Conservation (phyloP, 1,284 basidiomycete species). For the Ceratobasidium sp. region DNA sequence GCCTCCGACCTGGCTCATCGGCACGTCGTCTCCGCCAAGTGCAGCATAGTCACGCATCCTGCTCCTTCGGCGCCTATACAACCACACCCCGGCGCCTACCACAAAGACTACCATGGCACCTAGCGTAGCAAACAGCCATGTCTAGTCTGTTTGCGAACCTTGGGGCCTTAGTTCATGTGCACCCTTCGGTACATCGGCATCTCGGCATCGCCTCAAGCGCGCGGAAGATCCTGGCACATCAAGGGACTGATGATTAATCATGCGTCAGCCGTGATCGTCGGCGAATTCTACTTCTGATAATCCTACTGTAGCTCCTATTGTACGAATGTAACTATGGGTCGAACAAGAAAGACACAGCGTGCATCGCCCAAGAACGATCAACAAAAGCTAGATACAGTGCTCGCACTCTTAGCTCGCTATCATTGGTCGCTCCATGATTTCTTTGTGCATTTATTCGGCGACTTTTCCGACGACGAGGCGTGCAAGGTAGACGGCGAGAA, state of each 20-base stretch:
- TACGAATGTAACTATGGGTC: neutral
- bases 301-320: constrained; percentile 3
- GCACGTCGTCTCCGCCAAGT: constrained; percentile 76
- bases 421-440: neutral
- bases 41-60: constrained; percentile 76
- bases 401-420: neutral
- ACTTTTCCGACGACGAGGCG: neutral
- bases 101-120: constrained; percentile 80
- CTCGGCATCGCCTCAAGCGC: too few species aligned
- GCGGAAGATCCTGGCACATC: too few species aligned
- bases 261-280: neutral
- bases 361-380: neutral
- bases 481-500: neutral
- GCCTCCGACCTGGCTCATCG: constrained; percentile 73
- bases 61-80: constrained; percentile 75
- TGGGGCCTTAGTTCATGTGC: too few species aligned
- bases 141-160: too few species aligned
- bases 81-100: constrained; percentile 72
- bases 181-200: too few species aligned
- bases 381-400: constrained; percentile 5
- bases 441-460: neutral
- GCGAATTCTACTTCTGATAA: neutral
- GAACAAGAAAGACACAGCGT: neutral
- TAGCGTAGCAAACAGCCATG: constrained; percentile 88
- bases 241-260: too few species aligned